Percentiles rank a stretch among this genome's conserved stretches.
Conservation (phyloP, 768 basidiomycete genomes). For the Favolaschia claudopus region DNA sequence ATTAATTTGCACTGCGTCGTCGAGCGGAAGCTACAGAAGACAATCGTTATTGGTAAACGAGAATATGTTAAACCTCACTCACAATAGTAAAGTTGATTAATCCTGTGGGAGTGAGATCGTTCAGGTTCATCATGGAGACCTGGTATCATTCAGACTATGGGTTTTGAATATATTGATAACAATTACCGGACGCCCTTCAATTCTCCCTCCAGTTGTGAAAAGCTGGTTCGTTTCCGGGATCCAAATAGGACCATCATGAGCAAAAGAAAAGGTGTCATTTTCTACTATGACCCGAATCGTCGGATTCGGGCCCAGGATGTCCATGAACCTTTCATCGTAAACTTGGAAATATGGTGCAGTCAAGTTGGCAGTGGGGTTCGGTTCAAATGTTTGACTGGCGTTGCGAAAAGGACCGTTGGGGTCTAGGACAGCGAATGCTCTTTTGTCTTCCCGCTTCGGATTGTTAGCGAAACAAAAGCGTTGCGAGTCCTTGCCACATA, state of each 20-base stretch:
- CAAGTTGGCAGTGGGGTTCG: constrained; percentile 54
- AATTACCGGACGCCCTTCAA: constrained; percentile 50
- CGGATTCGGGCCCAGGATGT: constrained; percentile 52
- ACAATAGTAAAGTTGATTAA: constrained; percentile 21
- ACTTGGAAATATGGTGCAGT: constrained; percentile 59
- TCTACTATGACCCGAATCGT: constrained; percentile 52
- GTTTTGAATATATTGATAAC: constrained; percentile 52
- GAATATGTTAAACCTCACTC: not conserved
- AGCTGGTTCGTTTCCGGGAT: constrained; percentile 57
- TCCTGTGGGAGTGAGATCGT: constrained; percentile 19
- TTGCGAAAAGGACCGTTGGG: constrained; percentile 27
- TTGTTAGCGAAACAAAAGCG: not conserved
- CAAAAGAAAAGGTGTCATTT: constrained; percentile 54
- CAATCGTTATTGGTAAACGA: constrained; percentile 20
- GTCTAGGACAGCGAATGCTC: constrained; percentile 24
- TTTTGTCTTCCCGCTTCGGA: constrained; percentile 20
- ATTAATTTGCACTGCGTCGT: constrained; percentile 46
- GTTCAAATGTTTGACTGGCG: constrained; percentile 44
- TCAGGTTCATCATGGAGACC: constrained; percentile 42
- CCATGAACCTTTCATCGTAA: constrained; percentile 54
- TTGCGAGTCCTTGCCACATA: not conserved
- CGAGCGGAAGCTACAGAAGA: constrained; percentile 29
- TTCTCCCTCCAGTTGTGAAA: constrained; percentile 59
- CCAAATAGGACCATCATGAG: constrained; percentile 67
- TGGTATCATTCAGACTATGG: constrained; percentile 51